phyloP scores from a whole-genome alignment of 371 early-diverging fungal genomes.

The Rhizopus stolonifer region DNA sequence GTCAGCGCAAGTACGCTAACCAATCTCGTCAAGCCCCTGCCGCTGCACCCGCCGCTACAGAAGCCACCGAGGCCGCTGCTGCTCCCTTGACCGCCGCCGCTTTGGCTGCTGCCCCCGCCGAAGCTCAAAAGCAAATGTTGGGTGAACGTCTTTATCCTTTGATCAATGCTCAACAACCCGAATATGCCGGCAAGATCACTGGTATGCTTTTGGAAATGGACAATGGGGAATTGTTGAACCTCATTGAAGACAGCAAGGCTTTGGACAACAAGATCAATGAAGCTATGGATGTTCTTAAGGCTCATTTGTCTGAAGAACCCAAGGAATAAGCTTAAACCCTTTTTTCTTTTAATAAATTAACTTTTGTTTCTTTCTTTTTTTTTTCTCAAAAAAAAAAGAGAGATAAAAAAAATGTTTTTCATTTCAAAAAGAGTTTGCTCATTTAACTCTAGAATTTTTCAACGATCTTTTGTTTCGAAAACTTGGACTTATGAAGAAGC shows the following conservation, averaged over 20 bases:
- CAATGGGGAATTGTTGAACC: slow-evolving; percentile 86
- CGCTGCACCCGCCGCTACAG: slow-evolving; percentile 35
- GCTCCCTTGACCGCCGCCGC: slow-evolving; percentile 74
- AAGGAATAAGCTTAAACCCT: slow-evolving; percentile 20
- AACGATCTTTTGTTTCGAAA: slow-evolving; percentile 11
- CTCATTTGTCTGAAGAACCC: slow-evolving; percentile 24
- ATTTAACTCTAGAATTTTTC: not conserved
- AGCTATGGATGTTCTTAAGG: slow-evolving; percentile 84
- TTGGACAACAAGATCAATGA: slow-evolving; percentile 78
- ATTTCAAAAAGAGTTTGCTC: slow-evolving; percentile 1
- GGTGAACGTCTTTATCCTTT: slow-evolving; percentile 94
- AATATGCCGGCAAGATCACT: slow-evolving; percentile 94
- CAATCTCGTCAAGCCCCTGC: slow-evolving; percentile 36
- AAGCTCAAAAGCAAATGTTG: slow-evolving; percentile 92
- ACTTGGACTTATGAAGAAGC: slow-evolving; percentile 38
- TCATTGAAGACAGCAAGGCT: slow-evolving; percentile 79
- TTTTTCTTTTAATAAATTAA: slow-evolving; percentile 2
- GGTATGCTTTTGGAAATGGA: slow-evolving; percentile 99
- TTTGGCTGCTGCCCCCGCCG: slow-evolving; percentile 79
- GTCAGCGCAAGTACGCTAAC: slow-evolving; percentile 53
- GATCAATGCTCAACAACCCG: slow-evolving; percentile 65
- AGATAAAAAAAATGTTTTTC: not conserved
- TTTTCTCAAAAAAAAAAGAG: not conserved
- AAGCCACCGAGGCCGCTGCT: slow-evolving; percentile 39
- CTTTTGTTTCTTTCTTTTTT: not conserved